Evolutionary conservation across 2,329 filamentous ascomycete genomes (phyloP).

Genomic region (Trichoderma asperellum): DNA sequence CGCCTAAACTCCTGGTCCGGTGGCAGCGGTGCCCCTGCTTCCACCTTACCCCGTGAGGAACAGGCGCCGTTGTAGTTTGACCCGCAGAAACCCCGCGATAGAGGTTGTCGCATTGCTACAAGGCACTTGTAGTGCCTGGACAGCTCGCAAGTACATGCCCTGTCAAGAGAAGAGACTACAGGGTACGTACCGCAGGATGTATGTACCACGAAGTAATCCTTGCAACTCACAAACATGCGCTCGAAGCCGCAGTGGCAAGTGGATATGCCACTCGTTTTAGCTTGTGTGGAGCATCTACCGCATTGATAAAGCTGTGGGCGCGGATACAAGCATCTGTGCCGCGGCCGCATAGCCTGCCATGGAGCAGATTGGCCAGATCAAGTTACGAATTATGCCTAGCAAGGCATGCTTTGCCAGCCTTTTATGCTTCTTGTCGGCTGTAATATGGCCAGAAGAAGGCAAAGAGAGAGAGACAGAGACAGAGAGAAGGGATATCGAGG

Average conservation of each 20-base stretch:
- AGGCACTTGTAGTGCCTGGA: neutral
- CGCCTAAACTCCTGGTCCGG: constrained; percentile 21
- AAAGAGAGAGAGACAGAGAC: neutral
- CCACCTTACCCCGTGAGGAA: constrained; percentile 24
- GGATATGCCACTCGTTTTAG: neutral
- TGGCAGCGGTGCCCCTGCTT: constrained; percentile 13
- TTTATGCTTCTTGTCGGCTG: neutral
- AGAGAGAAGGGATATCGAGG: neutral
- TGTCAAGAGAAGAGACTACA: constrained; percentile 1
- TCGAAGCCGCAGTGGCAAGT: neutral
- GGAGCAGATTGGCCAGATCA: neutral
- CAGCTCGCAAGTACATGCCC: neutral
- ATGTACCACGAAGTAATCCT: neutral
- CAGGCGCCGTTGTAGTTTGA: constrained; percentile 26
- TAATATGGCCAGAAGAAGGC: neutral
- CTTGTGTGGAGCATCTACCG: constrained; percentile 7
- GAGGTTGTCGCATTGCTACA: constrained; percentile 19
- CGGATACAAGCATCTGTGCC: constrained; percentile 24
- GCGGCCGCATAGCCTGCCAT: constrained; percentile 19
- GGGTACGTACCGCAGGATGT: neutral
- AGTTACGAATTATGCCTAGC: neutral
- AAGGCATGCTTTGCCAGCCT: neutral
- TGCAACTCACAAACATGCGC: neutral
- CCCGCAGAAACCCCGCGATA: constrained; percentile 26
- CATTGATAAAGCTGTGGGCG: neutral